A percentile compares a stretch with the other conserved stretches of the same genome.
Evolutionary conservation across 2,329 filamentous ascomycete species (phyloP).

Genomic region (Lachnellula cervina): DNA sequence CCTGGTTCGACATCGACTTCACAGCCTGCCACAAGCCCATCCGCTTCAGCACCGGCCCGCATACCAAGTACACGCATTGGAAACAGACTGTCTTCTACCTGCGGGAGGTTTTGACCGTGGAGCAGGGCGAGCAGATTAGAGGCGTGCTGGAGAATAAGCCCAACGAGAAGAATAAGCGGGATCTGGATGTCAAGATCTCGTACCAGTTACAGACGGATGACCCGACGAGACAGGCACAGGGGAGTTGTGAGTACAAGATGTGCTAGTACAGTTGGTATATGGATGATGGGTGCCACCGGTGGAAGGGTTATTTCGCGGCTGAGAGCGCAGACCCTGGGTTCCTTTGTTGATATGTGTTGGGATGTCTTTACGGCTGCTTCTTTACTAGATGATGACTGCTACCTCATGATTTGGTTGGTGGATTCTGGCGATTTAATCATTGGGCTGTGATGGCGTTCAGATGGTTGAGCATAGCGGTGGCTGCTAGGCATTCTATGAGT

Average conservation of each 20-base stretch:
- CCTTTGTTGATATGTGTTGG: slow-evolving; percentile 1
- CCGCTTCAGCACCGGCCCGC: slow-evolving; percentile 91
- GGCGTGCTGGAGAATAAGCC: slow-evolving; percentile 77
- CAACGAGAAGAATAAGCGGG: slow-evolving; percentile 89
- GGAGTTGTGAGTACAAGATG: slow-evolving; percentile 76
- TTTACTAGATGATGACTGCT: neutral
- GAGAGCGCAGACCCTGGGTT: slow-evolving; percentile 30
- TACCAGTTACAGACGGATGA: slow-evolving; percentile 80
- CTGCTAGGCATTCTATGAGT: neutral
- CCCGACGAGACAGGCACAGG: slow-evolving; percentile 60
- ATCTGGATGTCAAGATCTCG: slow-evolving; percentile 83
- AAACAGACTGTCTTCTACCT: slow-evolving; percentile 99
- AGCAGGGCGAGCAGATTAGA: slow-evolving; percentile 74
- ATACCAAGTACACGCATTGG: slow-evolving; percentile 99
- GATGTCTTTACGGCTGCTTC: too few species aligned
- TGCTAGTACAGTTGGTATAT: slow-evolving; percentile 41
- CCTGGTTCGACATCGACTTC: slow-evolving; percentile 99
- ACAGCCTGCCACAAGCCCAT: slow-evolving; percentile 97
- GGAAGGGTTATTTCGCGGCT: slow-evolving; percentile 29
- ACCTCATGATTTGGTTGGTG: neutral
- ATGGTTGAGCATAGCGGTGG: neutral
- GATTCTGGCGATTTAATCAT: neutral
- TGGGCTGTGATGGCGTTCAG: neutral
- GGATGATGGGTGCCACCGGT: neutral
- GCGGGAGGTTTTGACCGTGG: slow-evolving; percentile 84